These are phyloP conservation scores for Rhipidocladum racemiflorum DNA, from an alignment of 176 grass and related monocot species.

Conservation along the genomic window DNA sequence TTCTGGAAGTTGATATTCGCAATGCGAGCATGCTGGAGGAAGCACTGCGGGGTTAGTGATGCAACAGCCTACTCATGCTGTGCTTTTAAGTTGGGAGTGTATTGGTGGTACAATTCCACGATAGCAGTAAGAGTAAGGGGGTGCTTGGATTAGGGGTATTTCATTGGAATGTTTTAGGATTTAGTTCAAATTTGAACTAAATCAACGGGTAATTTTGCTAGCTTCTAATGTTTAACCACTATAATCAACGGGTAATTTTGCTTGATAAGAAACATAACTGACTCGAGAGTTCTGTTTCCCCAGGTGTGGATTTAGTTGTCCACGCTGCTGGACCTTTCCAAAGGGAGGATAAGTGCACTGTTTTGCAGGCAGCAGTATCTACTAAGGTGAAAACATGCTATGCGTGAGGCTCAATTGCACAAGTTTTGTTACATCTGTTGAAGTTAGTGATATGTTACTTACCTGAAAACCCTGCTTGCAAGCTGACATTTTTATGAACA, in stretches of 20 bases:
- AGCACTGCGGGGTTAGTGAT: conserved; percentile 52
- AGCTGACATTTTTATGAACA: conserved; percentile 21
- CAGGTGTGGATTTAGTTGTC: conserved; percentile 82
- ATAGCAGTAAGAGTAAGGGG: no score
- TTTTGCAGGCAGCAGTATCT: conserved; percentile 78
- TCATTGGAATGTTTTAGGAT: no score
- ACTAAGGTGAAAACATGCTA: conserved; percentile 52
- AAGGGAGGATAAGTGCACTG: conserved; percentile 51
- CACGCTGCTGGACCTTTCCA: conserved; percentile 94
- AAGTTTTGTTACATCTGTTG: neutral
- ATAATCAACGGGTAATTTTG: neutral
- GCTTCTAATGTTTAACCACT: no score
- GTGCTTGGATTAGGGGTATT: no score
- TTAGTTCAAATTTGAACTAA: no score
- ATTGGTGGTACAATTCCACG: no score
- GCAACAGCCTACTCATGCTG: neutral
- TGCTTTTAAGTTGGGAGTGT: neutral
- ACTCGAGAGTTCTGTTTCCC: neutral
- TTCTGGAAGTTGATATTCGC: conserved; percentile 62
- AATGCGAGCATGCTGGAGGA: conserved; percentile 52
- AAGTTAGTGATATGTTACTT: neutral
- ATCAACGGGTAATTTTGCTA: no score
- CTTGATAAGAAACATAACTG: neutral
- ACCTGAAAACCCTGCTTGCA: neutral
- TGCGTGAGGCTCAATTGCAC: neutral